These are phyloP conservation scores for Fusarium sp. DNA, from an alignment of 2,329 filamentous ascomycete genomes.

Conservation along the genomic window DNA sequence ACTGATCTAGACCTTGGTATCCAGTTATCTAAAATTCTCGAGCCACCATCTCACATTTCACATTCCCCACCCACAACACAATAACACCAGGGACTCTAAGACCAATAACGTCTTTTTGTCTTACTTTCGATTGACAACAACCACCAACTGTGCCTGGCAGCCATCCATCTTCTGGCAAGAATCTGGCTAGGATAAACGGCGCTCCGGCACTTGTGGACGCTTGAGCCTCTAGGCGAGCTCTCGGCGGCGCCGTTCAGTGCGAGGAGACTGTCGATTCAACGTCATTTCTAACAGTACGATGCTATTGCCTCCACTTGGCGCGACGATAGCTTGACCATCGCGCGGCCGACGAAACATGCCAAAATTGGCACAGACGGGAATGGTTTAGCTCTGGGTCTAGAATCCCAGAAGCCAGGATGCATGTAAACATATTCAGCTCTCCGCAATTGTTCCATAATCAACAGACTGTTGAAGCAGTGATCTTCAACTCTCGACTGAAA, in stretches of 20 bases:
- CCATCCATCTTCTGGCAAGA: slow-evolving; percentile 6
- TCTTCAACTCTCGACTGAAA: slow-evolving; percentile 4
- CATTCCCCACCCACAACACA: slow-evolving; percentile 27
- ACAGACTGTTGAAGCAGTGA: background rate
- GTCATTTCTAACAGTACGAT: slow-evolving; percentile 40
- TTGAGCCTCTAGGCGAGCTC: slow-evolving; percentile 32
- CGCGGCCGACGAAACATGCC: slow-evolving; percentile 25
- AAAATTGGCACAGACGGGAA: slow-evolving; percentile 33
- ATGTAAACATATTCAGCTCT: background rate
- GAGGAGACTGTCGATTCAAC: slow-evolving; percentile 37
- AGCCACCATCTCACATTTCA: slow-evolving; percentile 7
- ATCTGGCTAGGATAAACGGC: slow-evolving; percentile 21
- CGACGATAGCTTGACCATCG: slow-evolving; percentile 34
- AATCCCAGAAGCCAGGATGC: slow-evolving; percentile 7
- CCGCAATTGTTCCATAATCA: background rate
- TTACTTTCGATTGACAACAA: slow-evolving; percentile 27
- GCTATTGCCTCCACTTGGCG: slow-evolving; percentile 46
- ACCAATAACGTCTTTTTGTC: slow-evolving; percentile 43
- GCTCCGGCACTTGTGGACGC: slow-evolving; percentile 39
- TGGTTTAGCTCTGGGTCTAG: slow-evolving; percentile 28
- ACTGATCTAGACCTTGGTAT: slow-evolving; percentile 11
- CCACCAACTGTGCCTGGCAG: slow-evolving; percentile 20
- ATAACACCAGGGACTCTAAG: slow-evolving; percentile 36
- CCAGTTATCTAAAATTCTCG: background rate
- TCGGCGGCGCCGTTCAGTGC: slow-evolving; percentile 28